These are phyloP conservation scores for Didymosphaeria variabile DNA, from an alignment of 2,329 filamentous ascomycete genomes.

Conservation along the genomic window DNA sequence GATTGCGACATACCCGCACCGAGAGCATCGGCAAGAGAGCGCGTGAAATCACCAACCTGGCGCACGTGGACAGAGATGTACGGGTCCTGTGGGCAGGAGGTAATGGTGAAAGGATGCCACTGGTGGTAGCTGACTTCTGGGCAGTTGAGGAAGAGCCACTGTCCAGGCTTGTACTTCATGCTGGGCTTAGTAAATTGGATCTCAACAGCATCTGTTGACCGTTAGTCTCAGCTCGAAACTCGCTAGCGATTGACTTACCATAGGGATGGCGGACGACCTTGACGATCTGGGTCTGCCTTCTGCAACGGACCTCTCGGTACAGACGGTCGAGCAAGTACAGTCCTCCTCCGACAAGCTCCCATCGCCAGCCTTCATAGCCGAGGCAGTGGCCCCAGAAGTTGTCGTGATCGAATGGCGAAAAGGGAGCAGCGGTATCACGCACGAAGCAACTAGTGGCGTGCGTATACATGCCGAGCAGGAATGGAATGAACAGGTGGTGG, in stretches of 20 bases:
- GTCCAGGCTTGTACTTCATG: slow-evolving; percentile 97
- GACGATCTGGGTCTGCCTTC: slow-evolving; percentile 86
- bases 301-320: slow-evolving; percentile 87
- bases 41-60: slow-evolving; percentile 96
- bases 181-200: slow-evolving; percentile 96
- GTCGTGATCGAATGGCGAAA: slow-evolving; percentile 84
- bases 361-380: slow-evolving; percentile 95
- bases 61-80: slow-evolving; percentile 95
- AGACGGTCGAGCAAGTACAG: slow-evolving; percentile 88
- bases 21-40: slow-evolving; percentile 91
- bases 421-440: slow-evolving; percentile 74
- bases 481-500: slow-evolving; percentile 97
- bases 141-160: slow-evolving; percentile 97
- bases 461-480: slow-evolving; percentile 91
- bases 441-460: slow-evolving; percentile 98
- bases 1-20: slow-evolving; percentile 87
- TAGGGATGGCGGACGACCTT: slow-evolving; percentile 96
- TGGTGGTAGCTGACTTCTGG: slow-evolving; percentile 87
- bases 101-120: slow-evolving; percentile 99
- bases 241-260: slow-evolving; percentile 62
- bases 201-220: slow-evolving; percentile 80
- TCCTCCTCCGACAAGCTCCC: slow-evolving; percentile 87
- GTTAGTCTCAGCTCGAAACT: slow-evolving; percentile 36
- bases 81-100: slow-evolving; percentile 93
- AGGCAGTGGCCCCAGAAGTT: slow-evolving; percentile 92